Percentiles rank a stretch among this genome's conserved stretches.
Evolutionary conservation across 75 land plant species (phyloP).

Genomic region (Ceratopteris richardii): DNA sequence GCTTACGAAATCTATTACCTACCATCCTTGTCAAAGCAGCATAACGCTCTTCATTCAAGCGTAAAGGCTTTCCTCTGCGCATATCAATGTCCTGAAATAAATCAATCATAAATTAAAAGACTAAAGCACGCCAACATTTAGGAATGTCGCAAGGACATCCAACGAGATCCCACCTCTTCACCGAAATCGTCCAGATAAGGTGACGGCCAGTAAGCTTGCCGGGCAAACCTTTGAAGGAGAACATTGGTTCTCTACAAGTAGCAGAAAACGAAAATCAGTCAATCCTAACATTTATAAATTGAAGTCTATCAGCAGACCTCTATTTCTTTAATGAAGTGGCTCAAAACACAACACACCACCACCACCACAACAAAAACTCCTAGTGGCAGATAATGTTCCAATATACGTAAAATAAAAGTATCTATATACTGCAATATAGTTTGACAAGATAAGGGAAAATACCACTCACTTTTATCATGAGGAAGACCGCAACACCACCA

Average conservation of each 20-base stretch:
- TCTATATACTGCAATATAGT: background rate
- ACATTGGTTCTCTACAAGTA: constrained; percentile 82
- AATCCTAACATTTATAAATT: too few relatives aligned
- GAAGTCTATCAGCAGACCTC: too few relatives aligned
- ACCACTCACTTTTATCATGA: constrained; percentile 63
- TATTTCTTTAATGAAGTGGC: too few relatives aligned
- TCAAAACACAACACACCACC: too few relatives aligned
- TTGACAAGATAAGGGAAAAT: background rate
- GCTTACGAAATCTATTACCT: background rate
- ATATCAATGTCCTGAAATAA: constrained; percentile 67
- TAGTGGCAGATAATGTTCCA: too few relatives aligned
- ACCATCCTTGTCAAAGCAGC: constrained; percentile 73
- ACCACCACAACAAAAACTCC: too few relatives aligned
- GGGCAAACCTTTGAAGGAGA: constrained; percentile 63
- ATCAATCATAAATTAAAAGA: too few relatives aligned
- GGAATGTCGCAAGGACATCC: too few relatives aligned
- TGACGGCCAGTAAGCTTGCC: constrained; percentile 90
- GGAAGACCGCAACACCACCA: constrained; percentile 80
- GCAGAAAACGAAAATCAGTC: too few relatives aligned
- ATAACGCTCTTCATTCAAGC: constrained; percentile 81
- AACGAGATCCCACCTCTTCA: constrained; percentile 94
- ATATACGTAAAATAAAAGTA: background rate
- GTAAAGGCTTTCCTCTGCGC: constrained; percentile 83
- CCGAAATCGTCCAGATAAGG: constrained; percentile 94
- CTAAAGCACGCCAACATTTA: too few relatives aligned